phyloP scores from a whole-genome alignment of 805 yeast genomes.

The Metschnikowia gruessii region DNA sequence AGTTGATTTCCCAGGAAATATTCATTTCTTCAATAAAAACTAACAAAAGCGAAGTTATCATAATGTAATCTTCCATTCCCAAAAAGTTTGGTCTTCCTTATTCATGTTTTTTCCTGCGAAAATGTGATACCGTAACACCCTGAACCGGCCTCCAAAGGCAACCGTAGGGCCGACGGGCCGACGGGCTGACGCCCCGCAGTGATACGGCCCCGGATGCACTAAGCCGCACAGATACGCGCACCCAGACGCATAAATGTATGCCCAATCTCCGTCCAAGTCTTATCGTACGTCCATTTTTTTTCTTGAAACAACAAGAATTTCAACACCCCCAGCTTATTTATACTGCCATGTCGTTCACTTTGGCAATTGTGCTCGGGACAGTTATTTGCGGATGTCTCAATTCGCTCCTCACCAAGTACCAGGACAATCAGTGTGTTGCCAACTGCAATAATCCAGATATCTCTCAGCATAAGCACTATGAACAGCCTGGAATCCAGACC shows the following conservation, averaged over 20 bases:
- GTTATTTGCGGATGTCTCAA: conserved; percentile 68
- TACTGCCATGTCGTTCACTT: conserved; percentile 14
- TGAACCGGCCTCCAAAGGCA: background rate
- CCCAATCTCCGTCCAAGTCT: background rate
- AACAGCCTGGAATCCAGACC: conserved; percentile 78
- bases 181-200: conserved; percentile 3
- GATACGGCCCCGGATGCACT: conserved; percentile 6
- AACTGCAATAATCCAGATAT: conserved; percentile 48
- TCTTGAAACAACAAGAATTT: too few species aligned
- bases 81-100: too few species aligned
- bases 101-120: too few species aligned
- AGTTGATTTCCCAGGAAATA: too few species aligned
- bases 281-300: background rate
- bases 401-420: conserved; percentile 70
- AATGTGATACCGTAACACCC: too few species aligned
- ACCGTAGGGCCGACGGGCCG: too few species aligned
- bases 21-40: too few species aligned
- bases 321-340: too few species aligned
- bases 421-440: conserved; percentile 69
- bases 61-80: too few species aligned
- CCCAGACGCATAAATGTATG: background rate
- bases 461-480: conserved; percentile 48
- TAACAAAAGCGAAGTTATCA: too few species aligned
- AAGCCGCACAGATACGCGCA: background rate
- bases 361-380: conserved; percentile 44